Evolutionary conservation across 768 basidiomycete genomes (phyloP).

Genomic region (Cantharellus anzutake): DNA sequence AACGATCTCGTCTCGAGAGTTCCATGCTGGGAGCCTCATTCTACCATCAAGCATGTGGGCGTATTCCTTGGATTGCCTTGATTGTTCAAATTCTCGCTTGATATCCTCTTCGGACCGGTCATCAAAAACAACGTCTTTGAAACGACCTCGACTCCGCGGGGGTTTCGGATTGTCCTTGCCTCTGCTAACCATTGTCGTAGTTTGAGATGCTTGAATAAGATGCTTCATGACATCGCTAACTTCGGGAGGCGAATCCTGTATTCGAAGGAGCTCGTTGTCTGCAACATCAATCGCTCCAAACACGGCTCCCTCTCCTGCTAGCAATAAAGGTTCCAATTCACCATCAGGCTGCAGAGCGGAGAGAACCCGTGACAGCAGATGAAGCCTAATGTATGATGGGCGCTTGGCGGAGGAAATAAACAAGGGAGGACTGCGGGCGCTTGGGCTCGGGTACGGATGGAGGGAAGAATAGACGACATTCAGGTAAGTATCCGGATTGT

Average conservation of each 20-base stretch:
- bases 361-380: slow-evolving; percentile 56
- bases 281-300: slow-evolving; percentile 50
- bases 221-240: slow-evolving; percentile 46
- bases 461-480: slow-evolving; percentile 40
- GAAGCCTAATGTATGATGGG: slow-evolving; percentile 66
- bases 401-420: slow-evolving; percentile 51
- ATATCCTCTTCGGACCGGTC: slow-evolving; percentile 30
- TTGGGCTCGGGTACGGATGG: slow-evolving; percentile 28
- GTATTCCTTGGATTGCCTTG: slow-evolving; percentile 32
- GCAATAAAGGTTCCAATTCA: slow-evolving; percentile 27
- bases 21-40: slow-evolving; percentile 57
- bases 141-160: background rate
- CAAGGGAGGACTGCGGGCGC: slow-evolving; percentile 37
- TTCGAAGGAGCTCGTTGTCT: slow-evolving; percentile 46
- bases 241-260: slow-evolving; percentile 56
- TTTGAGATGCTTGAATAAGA: slow-evolving; percentile 21
- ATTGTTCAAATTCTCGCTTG: slow-evolving; percentile 30
- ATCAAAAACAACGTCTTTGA: slow-evolving; percentile 15
- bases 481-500: slow-evolving; percentile 36
- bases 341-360: slow-evolving; percentile 22
- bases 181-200: background rate
- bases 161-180: background rate
- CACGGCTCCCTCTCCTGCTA: slow-evolving; percentile 50
- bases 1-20: slow-evolving; percentile 44
- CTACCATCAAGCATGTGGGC: slow-evolving; percentile 34